Base-by-base conservation (phyloP, 2,329 filamentous ascomycete species). In the Ophiostoma angusticollis region DNA sequence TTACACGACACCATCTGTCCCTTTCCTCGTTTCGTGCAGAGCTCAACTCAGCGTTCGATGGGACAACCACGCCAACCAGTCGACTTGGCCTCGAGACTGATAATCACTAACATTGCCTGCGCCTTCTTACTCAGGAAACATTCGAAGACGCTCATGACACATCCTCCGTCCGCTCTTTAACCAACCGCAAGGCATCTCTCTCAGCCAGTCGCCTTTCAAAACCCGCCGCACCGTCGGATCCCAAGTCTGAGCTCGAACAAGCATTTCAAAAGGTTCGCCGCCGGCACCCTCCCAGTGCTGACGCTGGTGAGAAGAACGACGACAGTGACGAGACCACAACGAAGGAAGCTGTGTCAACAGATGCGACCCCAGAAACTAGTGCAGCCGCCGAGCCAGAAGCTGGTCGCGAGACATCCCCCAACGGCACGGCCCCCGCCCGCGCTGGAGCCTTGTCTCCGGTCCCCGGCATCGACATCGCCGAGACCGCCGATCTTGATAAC, bases 131-230 rank as follows among this genome's bases (percentile, higher is more conserved):
- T 31, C 48, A 84, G 79, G 80, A 87, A 52, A 73, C 72, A 13
- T 93, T 93, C 53, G 84, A 93, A 62, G 85, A 94, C 66, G 85
- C 84, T 40, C 64, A 74, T 49, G 80, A 84, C 58, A 72, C 68
- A 43, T 60, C 65, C 32, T 78, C 74, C 24, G 64, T 73, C 37
- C 73, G 80, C 44, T 84, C 80, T 19, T 60, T 85, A 45, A 76
- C 71, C 27, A 66, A 65, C 48, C 61, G 67, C 53, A 63, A 57
- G 36, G 43, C 54, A 16, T 59, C 61, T 14, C 47, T 55, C 32
- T 50, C 60, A 9, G 19, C 39, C 11, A 18, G 31, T 9, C 42
- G 39, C 12, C 24, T 36, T 21, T 32, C 28, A 62, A 57, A 43
- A 52, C 54, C 18, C 17, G 28, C 33, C 30, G 19, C 35, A n/a